These are phyloP conservation scores for Ananas comosus DNA, from an alignment of 176 grass and related monocot species.

Conservation along the genomic window DNA sequence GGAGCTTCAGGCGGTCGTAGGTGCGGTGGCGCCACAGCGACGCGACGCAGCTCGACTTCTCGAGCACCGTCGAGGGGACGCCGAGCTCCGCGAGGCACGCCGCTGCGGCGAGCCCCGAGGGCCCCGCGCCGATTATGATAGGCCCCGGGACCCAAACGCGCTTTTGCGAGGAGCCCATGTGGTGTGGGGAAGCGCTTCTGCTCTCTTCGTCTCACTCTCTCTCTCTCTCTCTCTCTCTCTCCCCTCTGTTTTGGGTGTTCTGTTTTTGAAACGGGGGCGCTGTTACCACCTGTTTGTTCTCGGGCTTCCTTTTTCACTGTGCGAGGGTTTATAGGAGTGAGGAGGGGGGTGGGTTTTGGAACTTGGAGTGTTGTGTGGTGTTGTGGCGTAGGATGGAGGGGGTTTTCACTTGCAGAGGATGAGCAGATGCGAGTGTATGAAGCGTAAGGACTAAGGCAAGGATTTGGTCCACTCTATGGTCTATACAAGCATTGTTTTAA, in stretches of 20 bases:
- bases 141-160: conserved; percentile 43
- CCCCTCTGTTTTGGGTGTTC: no score
- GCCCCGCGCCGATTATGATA: conserved; percentile 77
- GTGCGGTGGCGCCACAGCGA: conserved; percentile 82
- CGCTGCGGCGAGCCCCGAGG: conserved; percentile 67
- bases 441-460: conserved; percentile 18
- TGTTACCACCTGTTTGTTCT: not conserved
- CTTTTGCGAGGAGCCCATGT: conserved; percentile 5
- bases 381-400: conserved; percentile 3
- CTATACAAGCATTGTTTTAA: not conserved
- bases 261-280: not conserved
- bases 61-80: conserved; percentile 63
- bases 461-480: conserved; percentile 4
- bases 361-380: conserved; percentile 11
- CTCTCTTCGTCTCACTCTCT: not conserved
- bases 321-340: not conserved
- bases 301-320: conserved; percentile 23
- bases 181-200: conserved; percentile 17
- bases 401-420: not conserved
- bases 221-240: no score
- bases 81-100: conserved; percentile 66
- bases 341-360: conserved; percentile 31
- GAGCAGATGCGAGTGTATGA: conserved; percentile 6
- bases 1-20: conserved; percentile 84
- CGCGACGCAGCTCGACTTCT: conserved; percentile 71